Evolutionary conservation across 805 yeast genomes (phyloP).

Genomic region (Cyberlindnera mississippiensis): DNA sequence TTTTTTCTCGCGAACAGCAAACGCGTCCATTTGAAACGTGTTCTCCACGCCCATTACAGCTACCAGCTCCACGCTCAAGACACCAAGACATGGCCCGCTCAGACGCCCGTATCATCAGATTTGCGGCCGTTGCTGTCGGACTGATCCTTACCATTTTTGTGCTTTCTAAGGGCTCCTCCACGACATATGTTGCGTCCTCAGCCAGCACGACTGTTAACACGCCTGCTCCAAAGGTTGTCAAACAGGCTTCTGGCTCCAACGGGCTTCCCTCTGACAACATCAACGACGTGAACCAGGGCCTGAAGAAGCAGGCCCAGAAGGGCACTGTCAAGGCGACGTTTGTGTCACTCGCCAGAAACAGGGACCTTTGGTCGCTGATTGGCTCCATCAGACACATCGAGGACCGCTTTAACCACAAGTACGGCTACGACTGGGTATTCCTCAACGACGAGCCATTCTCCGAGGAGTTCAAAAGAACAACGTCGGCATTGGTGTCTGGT

Average conservation of each 20-base stretch:
- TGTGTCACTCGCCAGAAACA: conserved; percentile 66
- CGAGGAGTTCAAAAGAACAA: conserved; percentile 47
- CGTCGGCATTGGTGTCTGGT: conserved; percentile 55
- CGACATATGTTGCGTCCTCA: conserved; percentile 24
- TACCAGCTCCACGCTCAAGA: neutral
- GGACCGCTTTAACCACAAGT: conserved; percentile 59
- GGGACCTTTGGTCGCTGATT: conserved; percentile 54
- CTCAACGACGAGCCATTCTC: conserved; percentile 65
- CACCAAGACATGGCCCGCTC: conserved; percentile 25
- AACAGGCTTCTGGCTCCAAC: conserved; percentile 12
- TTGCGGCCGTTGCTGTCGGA: conserved; percentile 25
- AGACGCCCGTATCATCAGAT: conserved; percentile 28
- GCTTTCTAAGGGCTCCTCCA: conserved; percentile 27
- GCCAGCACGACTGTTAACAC: too few species aligned
- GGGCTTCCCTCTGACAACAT: conserved; percentile 13
- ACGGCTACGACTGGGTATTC: conserved; percentile 76
- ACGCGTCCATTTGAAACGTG: neutral
- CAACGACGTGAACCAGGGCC: conserved; percentile 15
- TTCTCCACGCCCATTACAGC: too few species aligned
- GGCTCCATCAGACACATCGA: conserved; percentile 62
- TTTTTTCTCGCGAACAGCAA: too few species aligned
- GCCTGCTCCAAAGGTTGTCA: conserved; percentile 12
- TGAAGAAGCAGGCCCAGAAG: conserved; percentile 24
- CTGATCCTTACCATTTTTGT: conserved; percentile 24
- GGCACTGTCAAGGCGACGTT: conserved; percentile 53